These are phyloP conservation scores for Barnettozyma botsteinii DNA, from an alignment of 805 yeast genomes.

Conservation along the genomic window DNA sequence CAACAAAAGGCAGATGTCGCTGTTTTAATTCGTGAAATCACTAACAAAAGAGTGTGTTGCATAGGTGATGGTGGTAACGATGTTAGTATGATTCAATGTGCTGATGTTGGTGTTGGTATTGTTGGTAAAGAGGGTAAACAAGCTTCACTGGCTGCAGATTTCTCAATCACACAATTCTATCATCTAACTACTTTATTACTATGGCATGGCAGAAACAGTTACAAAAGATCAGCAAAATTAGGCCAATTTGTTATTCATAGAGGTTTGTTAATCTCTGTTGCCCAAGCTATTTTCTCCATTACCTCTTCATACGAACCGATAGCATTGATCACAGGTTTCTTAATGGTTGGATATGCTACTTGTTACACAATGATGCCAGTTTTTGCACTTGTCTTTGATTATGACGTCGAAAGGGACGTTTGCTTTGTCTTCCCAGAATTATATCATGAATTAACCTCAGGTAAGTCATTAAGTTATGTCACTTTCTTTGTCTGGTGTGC, in stretches of 20 bases:
- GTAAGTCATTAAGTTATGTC: constrained; percentile 76
- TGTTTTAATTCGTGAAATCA: constrained; percentile 61
- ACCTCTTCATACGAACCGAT: constrained; percentile 87
- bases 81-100: constrained; percentile 97
- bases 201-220: constrained; percentile 98
- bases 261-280: constrained; percentile 87
- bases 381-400: constrained; percentile 84
- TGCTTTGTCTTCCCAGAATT: constrained; percentile 91
- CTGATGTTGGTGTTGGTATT: constrained; percentile 98
- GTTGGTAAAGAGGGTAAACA: constrained; percentile 98
- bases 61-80: constrained; percentile 99
- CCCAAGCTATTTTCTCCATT: constrained; percentile 90
- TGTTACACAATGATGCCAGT: constrained; percentile 98
- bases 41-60: constrained; percentile 90
- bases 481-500: constrained; percentile 91
- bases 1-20: constrained; percentile 98
- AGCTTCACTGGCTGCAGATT: constrained; percentile 96
- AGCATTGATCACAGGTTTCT: constrained; percentile 92
- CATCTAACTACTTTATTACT: constrained; percentile 77
- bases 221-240: constrained; percentile 89
- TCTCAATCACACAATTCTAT: constrained; percentile 87
- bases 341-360: constrained; percentile 98
- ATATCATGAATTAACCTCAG: constrained; percentile 85
- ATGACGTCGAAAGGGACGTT: constrained; percentile 83
- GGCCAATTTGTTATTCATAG: constrained; percentile 96